Conservation (phyloP, 2,329 filamentous ascomycete genomes). For the Calonectria pauciramosa region DNA sequence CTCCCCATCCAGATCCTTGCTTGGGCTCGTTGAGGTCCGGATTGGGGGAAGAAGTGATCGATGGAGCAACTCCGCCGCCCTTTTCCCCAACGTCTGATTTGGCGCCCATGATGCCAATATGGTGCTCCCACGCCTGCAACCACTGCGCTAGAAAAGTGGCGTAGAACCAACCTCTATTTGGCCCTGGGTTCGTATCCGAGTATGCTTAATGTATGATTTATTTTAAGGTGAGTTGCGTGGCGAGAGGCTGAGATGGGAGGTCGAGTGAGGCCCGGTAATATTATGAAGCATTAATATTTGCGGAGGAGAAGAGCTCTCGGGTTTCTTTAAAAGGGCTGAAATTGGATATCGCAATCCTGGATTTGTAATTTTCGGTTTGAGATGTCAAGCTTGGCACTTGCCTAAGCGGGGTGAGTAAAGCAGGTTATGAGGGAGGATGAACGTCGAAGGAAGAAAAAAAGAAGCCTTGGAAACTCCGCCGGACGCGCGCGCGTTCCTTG, state of each 20-base stretch:
- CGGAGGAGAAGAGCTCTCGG: not conserved
- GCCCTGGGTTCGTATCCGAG: not conserved
- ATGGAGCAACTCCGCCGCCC: not conserved
- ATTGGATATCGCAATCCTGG: not conserved
- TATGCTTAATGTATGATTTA: not conserved
- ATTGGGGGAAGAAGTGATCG: not conserved
- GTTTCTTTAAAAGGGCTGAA: not conserved
- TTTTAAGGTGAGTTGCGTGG: not conserved
- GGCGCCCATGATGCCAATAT: not conserved
- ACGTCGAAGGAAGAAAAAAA: not conserved
- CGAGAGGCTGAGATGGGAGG: not conserved
- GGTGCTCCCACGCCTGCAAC: not conserved
- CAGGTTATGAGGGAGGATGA: not conserved
- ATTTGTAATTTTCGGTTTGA: not conserved
- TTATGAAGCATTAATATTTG: not conserved
- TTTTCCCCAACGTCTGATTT: conserved; percentile 5
- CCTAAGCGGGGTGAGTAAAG: not conserved
- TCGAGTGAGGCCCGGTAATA: not conserved
- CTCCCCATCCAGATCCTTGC: conserved; percentile 14
- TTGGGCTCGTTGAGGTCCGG: not conserved
- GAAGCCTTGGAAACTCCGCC: not conserved
- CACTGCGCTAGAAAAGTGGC: not conserved
- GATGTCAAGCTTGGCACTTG: not conserved
- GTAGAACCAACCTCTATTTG: not conserved
- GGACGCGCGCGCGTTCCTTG: conserved; percentile 2